Evolutionary conservation across 2,329 filamentous ascomycete species (phyloP).

Genomic region (Dissoconium aciculare): DNA sequence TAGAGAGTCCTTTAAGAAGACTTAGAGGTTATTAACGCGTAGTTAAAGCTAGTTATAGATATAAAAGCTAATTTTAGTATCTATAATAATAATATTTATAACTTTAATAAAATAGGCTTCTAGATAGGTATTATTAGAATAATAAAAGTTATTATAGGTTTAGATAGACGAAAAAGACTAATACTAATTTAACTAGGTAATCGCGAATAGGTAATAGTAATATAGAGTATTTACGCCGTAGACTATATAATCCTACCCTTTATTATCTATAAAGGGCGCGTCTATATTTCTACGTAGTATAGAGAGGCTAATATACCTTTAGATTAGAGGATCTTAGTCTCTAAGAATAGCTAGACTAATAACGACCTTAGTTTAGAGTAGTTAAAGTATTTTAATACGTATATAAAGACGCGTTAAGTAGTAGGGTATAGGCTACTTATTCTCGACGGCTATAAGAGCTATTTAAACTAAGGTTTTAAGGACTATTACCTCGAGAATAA

Average conservation of each 20-base stretch:
- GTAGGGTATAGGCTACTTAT: too few species aligned
- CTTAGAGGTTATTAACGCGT: neutral
- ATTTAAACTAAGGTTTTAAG: slow-evolving; percentile 3
- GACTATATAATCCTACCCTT: slow-evolving; percentile 4
- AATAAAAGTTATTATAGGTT: slow-evolving; percentile 2
- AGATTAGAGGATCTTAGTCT: slow-evolving; percentile 1
- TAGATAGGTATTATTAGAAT: too few species aligned
- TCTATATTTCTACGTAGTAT: slow-evolving; percentile 2
- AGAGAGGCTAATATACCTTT: slow-evolving; percentile 3
- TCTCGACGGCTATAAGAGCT: slow-evolving; percentile 4
- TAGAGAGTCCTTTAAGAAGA: too few species aligned
- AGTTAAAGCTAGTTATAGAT: slow-evolving; percentile 5
- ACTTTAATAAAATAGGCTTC: slow-evolving; percentile 16
- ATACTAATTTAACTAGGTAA: too few species aligned
- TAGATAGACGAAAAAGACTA: too few species aligned
- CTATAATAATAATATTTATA: slow-evolving; percentile 8
- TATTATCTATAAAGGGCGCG: slow-evolving; percentile 5
- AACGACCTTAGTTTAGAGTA: too few species aligned
- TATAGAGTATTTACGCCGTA: too few species aligned
- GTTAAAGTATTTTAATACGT: too few species aligned
- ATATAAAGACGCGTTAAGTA: too few species aligned
- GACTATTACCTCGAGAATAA: too few species aligned
- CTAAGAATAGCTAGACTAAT: slow-evolving; percentile 4
- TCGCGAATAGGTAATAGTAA: too few species aligned
- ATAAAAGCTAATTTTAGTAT: slow-evolving; percentile 7